Evolutionary conservation across 2,329 filamentous ascomycete species (phyloP).

Genomic region (Macrophomina tecta): DNA sequence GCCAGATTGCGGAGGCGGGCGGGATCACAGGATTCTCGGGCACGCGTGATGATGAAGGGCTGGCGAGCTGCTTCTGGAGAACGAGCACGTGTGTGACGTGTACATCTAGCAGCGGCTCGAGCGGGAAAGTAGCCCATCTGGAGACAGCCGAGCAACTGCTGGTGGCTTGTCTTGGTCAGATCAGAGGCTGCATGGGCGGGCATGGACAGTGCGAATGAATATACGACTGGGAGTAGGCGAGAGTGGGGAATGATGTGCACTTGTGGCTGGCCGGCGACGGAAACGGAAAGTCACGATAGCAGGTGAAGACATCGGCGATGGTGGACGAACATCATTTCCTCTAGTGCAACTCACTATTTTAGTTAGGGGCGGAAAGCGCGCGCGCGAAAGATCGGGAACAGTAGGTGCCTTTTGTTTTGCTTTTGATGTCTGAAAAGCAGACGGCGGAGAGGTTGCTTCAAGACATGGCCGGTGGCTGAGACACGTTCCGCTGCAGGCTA

Average conservation of each 20-base stretch:
- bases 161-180: constrained; percentile 22
- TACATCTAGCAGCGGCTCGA: constrained; percentile 13
- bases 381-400: neutral
- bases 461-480: constrained; percentile 24
- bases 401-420: constrained; percentile 16
- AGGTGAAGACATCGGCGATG: constrained; percentile 9
- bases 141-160: constrained; percentile 9
- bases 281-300: constrained; percentile 28
- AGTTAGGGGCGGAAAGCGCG: neutral
- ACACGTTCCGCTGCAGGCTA: constrained; percentile 26
- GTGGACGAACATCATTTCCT: neutral
- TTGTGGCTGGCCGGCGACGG: constrained; percentile 12
- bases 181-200: constrained; percentile 19
- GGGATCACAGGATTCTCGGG: neutral
- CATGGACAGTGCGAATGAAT: constrained; percentile 24
- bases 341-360: neutral
- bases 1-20: constrained; percentile 15
- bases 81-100: constrained; percentile 25
- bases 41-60: constrained; percentile 6
- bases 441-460: constrained; percentile 13
- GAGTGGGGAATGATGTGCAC: constrained; percentile 22
- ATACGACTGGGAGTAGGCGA: constrained; percentile 23
- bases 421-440: constrained; percentile 6
- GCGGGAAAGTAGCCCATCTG: constrained; percentile 1
- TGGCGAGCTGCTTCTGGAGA: neutral